Evolutionary conservation across 768 basidiomycete genomes (phyloP), one percentile per base, ranked within the genome.

Genomic region (Auricularia sp.): DNA sequence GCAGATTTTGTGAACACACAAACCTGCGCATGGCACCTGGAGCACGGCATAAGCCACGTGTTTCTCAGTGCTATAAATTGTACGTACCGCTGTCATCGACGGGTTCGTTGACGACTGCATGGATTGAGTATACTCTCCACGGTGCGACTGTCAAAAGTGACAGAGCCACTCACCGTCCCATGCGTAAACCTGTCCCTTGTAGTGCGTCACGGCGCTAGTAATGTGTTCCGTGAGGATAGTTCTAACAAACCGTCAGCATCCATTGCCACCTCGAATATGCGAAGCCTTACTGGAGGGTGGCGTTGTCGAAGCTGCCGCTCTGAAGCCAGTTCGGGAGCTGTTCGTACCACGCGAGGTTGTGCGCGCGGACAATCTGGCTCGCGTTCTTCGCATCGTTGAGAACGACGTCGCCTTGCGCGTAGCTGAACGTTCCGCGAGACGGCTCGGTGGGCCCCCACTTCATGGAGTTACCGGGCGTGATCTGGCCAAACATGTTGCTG

Each of bases 371-470:
- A 10, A 83, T 71, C 67, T 82, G 80, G 0, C 79, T 78, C 68
- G 82, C 80, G 10, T 72, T 70, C 68, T 78, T 73, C 3, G 82
- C 82, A 14, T 64, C 61, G 51, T 73, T 71, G 5, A 79, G 80
- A 44, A 84, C 75, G 35, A 69, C 72, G 69, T 84, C 81, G 7
- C 80, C 82, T 10, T 68, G 69, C 2, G 72, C 70, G 68, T 82
- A 84, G 0, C 77, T 81, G 71, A 82, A 84, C 6, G 68, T 70
- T 24, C 81, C 81, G 34, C 74, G 81, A 2, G 71, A 70, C 6
- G 81, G 82, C 66, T 85, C 83, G 21, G 81, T 83, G 2, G 81
- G 42, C 66, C 80, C 82, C 82, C 82, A 84, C 79, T 84, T 84
- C 82, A 83, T 82, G 66, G 77, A 78, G 68, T 83, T 83, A 21